These are phyloP conservation scores for Penicillium sp. DNA, from an alignment of 2,329 filamentous ascomycete genomes.

Conservation along the genomic window DNA sequence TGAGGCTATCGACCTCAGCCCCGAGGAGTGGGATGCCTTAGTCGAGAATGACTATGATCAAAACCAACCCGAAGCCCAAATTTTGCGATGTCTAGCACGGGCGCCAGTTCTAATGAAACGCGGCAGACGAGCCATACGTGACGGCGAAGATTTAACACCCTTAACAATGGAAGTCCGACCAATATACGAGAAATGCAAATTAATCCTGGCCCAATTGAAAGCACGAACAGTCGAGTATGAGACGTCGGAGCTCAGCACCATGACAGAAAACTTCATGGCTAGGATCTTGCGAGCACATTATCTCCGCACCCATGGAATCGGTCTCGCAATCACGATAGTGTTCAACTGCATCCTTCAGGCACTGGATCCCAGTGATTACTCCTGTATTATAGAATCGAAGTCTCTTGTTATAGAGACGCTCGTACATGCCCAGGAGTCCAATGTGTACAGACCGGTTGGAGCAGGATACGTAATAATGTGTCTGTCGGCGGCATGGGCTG, in stretches of 20 bases:
- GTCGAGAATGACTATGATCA: constrained; percentile 30
- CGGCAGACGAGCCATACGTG: constrained; percentile 11
- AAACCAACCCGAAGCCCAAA: constrained; percentile 26
- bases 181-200: constrained; percentile 23
- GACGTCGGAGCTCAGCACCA: not conserved
- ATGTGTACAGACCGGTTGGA: constrained; percentile 31
- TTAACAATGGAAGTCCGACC: constrained; percentile 22
- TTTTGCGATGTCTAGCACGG: constrained; percentile 29
- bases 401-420: constrained; percentile 27
- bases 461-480: constrained; percentile 29
- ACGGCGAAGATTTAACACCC: constrained; percentile 1
- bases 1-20: constrained; percentile 29
- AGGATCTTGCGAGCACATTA: constrained; percentile 27
- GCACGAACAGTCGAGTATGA: constrained; percentile 12
- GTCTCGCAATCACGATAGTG: constrained; percentile 27
- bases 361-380: constrained; percentile 22
- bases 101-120: constrained; percentile 31
- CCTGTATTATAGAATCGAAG: constrained; percentile 16
- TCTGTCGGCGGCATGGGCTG: constrained; percentile 25
- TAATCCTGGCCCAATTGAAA: constrained; percentile 14
- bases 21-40: constrained; percentile 33
- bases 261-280: constrained; percentile 1
- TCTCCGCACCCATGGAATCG: constrained; percentile 33
- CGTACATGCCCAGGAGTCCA: constrained; percentile 23
- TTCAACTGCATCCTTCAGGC: constrained; percentile 33